Evolutionary conservation across 345 rosid species (phyloP).

Genomic region (Rhizophora apiculata): DNA sequence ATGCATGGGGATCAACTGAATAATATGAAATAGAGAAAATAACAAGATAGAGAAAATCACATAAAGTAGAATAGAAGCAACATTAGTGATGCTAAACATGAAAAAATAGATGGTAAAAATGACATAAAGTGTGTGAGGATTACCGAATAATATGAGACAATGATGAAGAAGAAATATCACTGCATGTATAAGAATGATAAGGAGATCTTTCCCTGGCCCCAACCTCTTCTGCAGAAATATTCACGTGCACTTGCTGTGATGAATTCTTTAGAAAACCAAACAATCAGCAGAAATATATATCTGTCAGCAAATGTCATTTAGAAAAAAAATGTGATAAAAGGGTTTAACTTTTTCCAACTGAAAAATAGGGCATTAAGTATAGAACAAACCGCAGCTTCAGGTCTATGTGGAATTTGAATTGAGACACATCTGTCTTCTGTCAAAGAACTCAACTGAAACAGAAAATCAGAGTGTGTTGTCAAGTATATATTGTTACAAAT

Average conservation of each 20-base stretch:
- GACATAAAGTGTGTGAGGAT: constrained; percentile 1
- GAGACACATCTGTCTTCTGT: constrained; percentile 65
- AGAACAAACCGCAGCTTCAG: constrained; percentile 55
- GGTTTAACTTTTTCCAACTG: neutral
- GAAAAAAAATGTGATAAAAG: neutral
- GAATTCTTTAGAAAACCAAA: constrained; percentile 46
- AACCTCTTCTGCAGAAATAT: constrained; percentile 82
- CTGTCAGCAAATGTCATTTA: constrained; percentile 9
- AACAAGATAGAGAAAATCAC: neutral
- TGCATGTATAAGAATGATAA: constrained; percentile 60
- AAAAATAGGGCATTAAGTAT: constrained; percentile 16
- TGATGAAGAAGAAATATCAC: constrained; percentile 67
- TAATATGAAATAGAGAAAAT: neutral
- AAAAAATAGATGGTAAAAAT: neutral
- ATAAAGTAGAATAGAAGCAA: neutral
- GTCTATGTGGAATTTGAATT: constrained; percentile 59
- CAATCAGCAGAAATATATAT: constrained; percentile 1
- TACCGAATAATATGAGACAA: constrained; percentile 78
- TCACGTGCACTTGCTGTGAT: constrained; percentile 57
- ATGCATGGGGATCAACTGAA: no score
- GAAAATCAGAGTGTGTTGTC: constrained; percentile 13
- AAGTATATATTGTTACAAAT: neutral
- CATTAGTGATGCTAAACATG: no score
- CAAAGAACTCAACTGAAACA: constrained; percentile 59
- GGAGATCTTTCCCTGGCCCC: constrained; percentile 84